These are phyloP conservation scores for Mercurialis annua DNA, from an alignment of 345 rosid genomes.

Conservation along the genomic window DNA sequence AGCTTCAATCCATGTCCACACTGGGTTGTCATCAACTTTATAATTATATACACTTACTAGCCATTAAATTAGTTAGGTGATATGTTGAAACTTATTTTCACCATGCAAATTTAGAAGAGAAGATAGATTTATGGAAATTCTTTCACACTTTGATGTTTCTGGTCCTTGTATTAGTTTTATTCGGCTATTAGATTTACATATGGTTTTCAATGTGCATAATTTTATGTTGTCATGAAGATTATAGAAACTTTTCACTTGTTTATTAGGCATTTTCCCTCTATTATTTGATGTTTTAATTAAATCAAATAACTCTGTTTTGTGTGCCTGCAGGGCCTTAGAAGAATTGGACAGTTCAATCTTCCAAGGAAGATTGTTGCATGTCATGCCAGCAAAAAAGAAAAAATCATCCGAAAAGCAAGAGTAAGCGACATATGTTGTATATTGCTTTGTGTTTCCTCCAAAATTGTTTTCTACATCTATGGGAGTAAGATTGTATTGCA, in stretches of 20 bases:
- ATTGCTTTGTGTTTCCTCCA: conserved; percentile 8
- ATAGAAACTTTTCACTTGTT: background rate
- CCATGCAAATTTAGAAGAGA: background rate
- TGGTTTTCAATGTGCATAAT: background rate
- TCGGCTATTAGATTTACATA: background rate
- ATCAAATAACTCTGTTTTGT: conserved; percentile 5
- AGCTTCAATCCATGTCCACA: background rate
- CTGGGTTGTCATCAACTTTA: background rate
- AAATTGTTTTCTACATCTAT: background rate
- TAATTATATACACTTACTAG: background rate
- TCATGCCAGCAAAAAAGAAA: conserved; percentile 68
- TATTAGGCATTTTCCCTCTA: too few species aligned
- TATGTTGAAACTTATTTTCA: background rate
- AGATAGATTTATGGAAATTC: too few species aligned
- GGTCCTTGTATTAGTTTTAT: background rate
- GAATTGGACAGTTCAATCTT: conserved; percentile 72
- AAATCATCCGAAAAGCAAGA: conserved; percentile 42
- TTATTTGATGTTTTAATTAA: background rate
- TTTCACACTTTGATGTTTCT: background rate
- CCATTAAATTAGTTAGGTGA: background rate
- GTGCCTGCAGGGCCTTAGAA: conserved; percentile 63
- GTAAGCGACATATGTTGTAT: conserved; percentile 35
- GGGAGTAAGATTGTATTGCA: background rate
- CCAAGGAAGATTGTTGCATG: conserved; percentile 90
- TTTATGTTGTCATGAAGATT: background rate